Base-by-base conservation (phyloP, 306 rosid genomes). In the Vigna reflexopilosa region DNA sequence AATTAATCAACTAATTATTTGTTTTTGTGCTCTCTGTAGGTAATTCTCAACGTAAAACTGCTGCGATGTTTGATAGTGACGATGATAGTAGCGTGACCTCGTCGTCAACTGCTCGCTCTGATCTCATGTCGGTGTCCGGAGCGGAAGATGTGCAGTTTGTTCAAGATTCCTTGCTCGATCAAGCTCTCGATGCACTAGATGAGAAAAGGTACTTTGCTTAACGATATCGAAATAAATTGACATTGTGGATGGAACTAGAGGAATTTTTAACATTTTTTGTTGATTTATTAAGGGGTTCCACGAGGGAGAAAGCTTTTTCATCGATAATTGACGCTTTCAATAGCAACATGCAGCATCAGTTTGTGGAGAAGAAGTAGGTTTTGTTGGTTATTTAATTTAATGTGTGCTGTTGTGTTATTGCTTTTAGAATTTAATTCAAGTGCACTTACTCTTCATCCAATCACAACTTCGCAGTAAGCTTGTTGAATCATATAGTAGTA, bases 51-150 rank as follows among this genome's bases (percentile, higher is more conserved):
- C 96, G 90, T 40, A 95, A 90, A 80, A 86, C 80, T 77, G 90
- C 93, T 45, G 88, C 85, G 20, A 77, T 86, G 82, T 58, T 89
- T 57, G 97, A 91, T 57, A 87, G 85, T 70, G 97, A 94, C 64
- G 97, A 95, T 30, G 98, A 95, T 78, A 90, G 93, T 78, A 92
- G 98, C 81, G 93, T 81, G 79, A 88, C 96, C 77, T 92, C 97
- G 16, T 82, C 97, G 1, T 95, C 98, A 24, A 87, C 98, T 40
- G 63, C 63, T 44, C 93, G 87, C 20, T 91, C 98, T 3, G 97
- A 91, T 79, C 83, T 76, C 12, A 55, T 90, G 80, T 74, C 86
- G 9, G 84, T 87, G 40, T 70, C 86, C 15, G 96, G 85, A 65
- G 80, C 52, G 58, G 97, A 91, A 36, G 93, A 92, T 52, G 81